Conservation (phyloP, 2,329 filamentous ascomycete species). For the Aspergillus felis region DNA sequence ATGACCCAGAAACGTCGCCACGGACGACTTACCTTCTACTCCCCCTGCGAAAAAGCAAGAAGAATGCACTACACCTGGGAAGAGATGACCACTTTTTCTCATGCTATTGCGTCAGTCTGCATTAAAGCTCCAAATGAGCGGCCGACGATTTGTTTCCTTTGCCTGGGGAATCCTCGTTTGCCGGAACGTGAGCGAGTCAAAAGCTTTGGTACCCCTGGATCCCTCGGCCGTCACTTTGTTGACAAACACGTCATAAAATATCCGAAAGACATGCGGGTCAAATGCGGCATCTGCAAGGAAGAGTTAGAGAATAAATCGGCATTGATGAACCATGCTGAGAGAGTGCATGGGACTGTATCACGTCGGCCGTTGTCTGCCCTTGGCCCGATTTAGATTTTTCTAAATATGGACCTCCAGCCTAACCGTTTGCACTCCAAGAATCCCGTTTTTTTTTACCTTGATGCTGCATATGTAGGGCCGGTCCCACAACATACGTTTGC, state of each 20-base stretch:
- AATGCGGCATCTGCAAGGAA: conserved; percentile 16
- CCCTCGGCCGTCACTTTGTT: conserved; percentile 20
- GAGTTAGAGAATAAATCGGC: conserved; percentile 11
- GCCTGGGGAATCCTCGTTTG: conserved; percentile 12
- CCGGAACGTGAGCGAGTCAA: conserved; percentile 10
- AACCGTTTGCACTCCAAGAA: background rate
- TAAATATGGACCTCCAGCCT: conserved; percentile 1
- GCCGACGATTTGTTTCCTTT: conserved; percentile 21
- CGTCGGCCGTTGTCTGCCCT: conserved; percentile 9
- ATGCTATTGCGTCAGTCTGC: conserved; percentile 14
- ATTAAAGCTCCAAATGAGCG: conserved; percentile 13
- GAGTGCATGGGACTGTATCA: conserved; percentile 14
- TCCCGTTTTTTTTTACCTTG: background rate
- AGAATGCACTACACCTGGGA: conserved; percentile 2
- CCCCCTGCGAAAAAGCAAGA: conserved; percentile 14
- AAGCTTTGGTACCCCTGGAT: conserved; percentile 15
- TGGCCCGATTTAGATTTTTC: conserved; percentile 8
- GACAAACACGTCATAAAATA: conserved; percentile 15
- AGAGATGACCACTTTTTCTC: conserved; percentile 6
- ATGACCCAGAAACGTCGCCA: conserved; percentile 9
- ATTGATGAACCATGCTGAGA: conserved; percentile 18
- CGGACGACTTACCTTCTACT: conserved; percentile 4
- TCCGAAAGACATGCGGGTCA: conserved; percentile 14
- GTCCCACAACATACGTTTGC: background rate
- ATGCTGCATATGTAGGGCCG: background rate